Percentiles rank a stretch among this genome's conserved stretches.
Conservation (phyloP, 805 yeast genomes). For the Teunomyces funiuensis region DNA sequence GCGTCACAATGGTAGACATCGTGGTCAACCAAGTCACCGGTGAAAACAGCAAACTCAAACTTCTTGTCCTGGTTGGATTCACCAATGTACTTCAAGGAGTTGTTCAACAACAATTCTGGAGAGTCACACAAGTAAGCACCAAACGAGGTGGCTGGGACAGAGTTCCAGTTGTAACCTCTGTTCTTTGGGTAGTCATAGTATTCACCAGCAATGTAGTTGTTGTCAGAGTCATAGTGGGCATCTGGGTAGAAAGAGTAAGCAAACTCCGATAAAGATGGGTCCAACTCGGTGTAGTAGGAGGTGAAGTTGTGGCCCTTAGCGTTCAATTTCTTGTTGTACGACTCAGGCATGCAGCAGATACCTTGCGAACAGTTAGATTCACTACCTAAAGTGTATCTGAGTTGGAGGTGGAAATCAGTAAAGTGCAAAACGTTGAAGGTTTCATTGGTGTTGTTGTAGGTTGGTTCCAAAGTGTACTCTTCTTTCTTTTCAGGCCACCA, state of each 20-base stretch:
- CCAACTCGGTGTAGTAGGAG: constrained; percentile 19
- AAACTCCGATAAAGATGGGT: constrained; percentile 12
- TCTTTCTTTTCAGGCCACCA: constrained; percentile 39
- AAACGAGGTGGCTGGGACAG: constrained; percentile 56
- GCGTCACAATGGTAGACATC: constrained; percentile 51
- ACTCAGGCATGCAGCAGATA: constrained; percentile 63
- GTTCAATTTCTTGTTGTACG: constrained; percentile 33
- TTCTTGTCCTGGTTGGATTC: constrained; percentile 33
- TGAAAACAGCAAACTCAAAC: constrained; percentile 64
- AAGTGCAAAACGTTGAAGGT: constrained; percentile 63
- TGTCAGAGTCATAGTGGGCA: constrained; percentile 27
- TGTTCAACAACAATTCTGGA: constrained; percentile 61
- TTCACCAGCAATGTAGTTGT: constrained; percentile 29
- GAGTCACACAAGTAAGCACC: constrained; percentile 68
- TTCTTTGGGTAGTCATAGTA: constrained; percentile 30
- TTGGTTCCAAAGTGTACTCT: constrained; percentile 27
- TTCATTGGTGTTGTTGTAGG: constrained; percentile 23
- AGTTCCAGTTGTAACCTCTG: constrained; percentile 32
- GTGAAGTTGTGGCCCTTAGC: constrained; percentile 30
- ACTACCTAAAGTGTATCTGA: constrained; percentile 52
- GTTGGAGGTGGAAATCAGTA: constrained; percentile 64
- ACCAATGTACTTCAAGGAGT: constrained; percentile 48
- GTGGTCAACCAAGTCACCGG: constrained; percentile 76
- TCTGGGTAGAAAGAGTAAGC: constrained; percentile 30
- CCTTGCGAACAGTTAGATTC: constrained; percentile 57